Evolutionary conservation across 2,329 filamentous ascomycete genomes (phyloP), one percentile per base, ranked within the genome.

Genomic region (Xylaria sp.): DNA sequence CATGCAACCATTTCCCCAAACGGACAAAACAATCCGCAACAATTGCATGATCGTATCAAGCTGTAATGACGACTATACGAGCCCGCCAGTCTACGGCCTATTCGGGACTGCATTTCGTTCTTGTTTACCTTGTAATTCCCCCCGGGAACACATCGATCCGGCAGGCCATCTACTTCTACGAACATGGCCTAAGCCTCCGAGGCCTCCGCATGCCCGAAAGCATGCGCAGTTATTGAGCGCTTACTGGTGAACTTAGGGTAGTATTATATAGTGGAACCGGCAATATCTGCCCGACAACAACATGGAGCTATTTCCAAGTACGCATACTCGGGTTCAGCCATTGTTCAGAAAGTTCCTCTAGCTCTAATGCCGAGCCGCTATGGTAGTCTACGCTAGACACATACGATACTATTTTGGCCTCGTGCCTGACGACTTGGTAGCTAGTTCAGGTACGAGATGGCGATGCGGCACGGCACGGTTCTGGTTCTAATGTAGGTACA

Each of bases 381-480:
- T 15, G 5, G 56, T 44, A 64, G 10, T 37, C 7, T 9, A 37
- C 34, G 7, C 34, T 37, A 37, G 52, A 52, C 20, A 48, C 50
- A 41, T 25, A 48, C 48, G 63, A 6, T 69, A 54, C 66, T 66
- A 57, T 60, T 67, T 51, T 56, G 55, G 57, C 7, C 31, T 41
- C 20, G 18, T 55, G 12, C 18, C 15, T 20, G 41, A 46, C 7
- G 41, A 46, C 41, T 46, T 46, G 41, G 41, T 46, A n/a, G 15
- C 15, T 46, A n/a, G 18, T n/a, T 46, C 15, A 46, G 41, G 28
- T 37, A n/a, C 18, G 50, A 34, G 34, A 56, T 37, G 39, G 55
- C n/a, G 31, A 63, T 56, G 64, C 68, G 64, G 64, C 64, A 70
- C 68, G 64, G 64, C 65, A 23, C 65, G 65, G 50, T 13, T 50